Evolutionary conservation across 78 protist species (phyloP).

Genomic region (Dictyostelium capitatum): DNA sequence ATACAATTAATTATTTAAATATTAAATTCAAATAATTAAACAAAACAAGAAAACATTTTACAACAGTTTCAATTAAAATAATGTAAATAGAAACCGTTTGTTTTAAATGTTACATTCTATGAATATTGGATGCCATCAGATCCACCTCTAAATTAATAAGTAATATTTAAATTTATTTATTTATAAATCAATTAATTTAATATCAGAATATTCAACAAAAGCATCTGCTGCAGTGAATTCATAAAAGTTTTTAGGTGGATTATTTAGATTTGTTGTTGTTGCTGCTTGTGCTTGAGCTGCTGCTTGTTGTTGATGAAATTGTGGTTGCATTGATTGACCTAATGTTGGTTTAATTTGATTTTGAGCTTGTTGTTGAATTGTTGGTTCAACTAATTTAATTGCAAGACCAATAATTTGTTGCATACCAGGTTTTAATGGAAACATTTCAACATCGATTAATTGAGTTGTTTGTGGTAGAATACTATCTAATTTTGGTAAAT

Average conservation of each 20-base stretch:
- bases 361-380: neutral
- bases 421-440: constrained; percentile 81
- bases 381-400: constrained; percentile 37
- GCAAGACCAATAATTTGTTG: constrained; percentile 76
- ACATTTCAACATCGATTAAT: constrained; percentile 55
- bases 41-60: too few species aligned
- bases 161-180: neutral
- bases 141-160: too few species aligned
- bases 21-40: too few species aligned
- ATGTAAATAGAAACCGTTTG: too few species aligned
- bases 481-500: constrained; percentile 40
- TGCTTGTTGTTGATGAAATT: neutral
- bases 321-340: neutral
- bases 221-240: constrained; percentile 47
- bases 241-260: constrained; percentile 34
- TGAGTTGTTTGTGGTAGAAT: constrained; percentile 15
- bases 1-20: too few species aligned
- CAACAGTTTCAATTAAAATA: too few species aligned
- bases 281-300: neutral
- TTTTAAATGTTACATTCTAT: too few species aligned
- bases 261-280: neutral
- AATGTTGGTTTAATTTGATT: neutral
- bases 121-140: too few species aligned
- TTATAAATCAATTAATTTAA: neutral
- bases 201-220: constrained; percentile 35